Conservation (phyloP, 2,329 filamentous ascomycete species). For the Zymoseptoria pseudotritici region DNA sequence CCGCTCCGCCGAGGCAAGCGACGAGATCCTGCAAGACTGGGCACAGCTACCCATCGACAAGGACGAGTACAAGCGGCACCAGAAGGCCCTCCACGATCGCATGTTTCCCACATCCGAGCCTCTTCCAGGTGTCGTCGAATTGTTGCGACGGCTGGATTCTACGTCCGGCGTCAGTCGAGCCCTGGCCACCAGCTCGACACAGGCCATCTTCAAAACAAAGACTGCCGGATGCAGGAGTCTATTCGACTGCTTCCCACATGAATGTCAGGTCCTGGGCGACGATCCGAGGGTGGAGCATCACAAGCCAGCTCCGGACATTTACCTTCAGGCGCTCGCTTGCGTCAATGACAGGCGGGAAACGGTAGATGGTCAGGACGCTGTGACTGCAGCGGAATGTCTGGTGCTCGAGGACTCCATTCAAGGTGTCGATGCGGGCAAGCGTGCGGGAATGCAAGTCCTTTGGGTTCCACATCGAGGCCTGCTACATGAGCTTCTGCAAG, state of each 20-base stretch:
- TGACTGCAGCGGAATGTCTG: constrained; percentile 76
- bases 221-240: constrained; percentile 47
- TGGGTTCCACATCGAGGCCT: constrained; percentile 81
- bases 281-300: constrained; percentile 70
- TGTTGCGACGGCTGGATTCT: constrained; percentile 43
- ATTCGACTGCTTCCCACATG: constrained; percentile 52
- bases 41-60: constrained; percentile 68
- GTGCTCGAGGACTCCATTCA: constrained; percentile 92
- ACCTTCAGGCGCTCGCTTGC: constrained; percentile 69
- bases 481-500: constrained; percentile 47
- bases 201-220: constrained; percentile 66
- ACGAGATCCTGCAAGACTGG: constrained; percentile 64
- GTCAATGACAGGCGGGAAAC: constrained; percentile 52
- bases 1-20: constrained; percentile 50
- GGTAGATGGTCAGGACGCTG: constrained; percentile 49
- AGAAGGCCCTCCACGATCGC: constrained; percentile 56
- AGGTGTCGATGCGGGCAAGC: constrained; percentile 77
- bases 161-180: constrained; percentile 63
- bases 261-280: constrained; percentile 74
- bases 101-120: constrained; percentile 65
- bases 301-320: constrained; percentile 92
- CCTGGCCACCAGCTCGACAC: constrained; percentile 72
- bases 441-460: constrained; percentile 85
- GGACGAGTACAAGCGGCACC: constrained; percentile 56
- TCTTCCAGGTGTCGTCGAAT: constrained; percentile 63